phyloP scores from a whole-genome alignment of 1,284 basidiomycete genomes.

The Puccinia horiana region DNA sequence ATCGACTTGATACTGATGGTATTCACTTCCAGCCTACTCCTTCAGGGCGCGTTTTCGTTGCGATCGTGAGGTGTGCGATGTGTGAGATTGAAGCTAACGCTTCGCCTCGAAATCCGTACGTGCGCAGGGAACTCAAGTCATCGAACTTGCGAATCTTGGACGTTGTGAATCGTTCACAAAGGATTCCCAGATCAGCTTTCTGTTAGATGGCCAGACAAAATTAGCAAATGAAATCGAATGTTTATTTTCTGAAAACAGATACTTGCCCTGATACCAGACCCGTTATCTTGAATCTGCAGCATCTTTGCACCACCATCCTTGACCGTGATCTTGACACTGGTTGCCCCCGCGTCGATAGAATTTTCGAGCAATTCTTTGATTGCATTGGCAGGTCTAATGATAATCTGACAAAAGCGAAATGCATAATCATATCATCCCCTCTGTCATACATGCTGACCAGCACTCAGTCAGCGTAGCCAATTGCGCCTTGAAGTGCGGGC shows the following conservation, averaged over 20 bases:
- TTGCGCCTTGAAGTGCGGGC: background rate
- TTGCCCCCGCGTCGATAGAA: constrained; percentile 85
- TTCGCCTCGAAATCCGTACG: constrained; percentile 97
- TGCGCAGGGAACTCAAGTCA: constrained; percentile 79
- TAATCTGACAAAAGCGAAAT: constrained; percentile 68
- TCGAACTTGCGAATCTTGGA: constrained; percentile 86
- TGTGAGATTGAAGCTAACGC: constrained; percentile 95
- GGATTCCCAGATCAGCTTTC: constrained; percentile 77
- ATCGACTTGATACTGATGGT: too few species aligned
- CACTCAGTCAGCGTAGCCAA: background rate
- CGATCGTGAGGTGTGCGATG: constrained; percentile 81
- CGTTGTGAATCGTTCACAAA: constrained; percentile 94
- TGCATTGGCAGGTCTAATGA: constrained; percentile 91
- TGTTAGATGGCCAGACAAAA: constrained; percentile 54
- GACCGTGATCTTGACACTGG: constrained; percentile 79
- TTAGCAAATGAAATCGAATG: background rate
- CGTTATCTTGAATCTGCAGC: constrained; percentile 95
- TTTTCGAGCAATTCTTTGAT: constrained; percentile 97
- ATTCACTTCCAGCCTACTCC: constrained; percentile 84
- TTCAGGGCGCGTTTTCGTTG: constrained; percentile 81
- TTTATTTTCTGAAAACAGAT: background rate
- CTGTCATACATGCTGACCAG: background rate
- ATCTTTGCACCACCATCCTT: constrained; percentile 96
- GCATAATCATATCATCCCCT: background rate
- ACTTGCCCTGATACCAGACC: constrained; percentile 82